Conservation (phyloP, 352 stramenopile species). For the Phytophthora megakarya region DNA sequence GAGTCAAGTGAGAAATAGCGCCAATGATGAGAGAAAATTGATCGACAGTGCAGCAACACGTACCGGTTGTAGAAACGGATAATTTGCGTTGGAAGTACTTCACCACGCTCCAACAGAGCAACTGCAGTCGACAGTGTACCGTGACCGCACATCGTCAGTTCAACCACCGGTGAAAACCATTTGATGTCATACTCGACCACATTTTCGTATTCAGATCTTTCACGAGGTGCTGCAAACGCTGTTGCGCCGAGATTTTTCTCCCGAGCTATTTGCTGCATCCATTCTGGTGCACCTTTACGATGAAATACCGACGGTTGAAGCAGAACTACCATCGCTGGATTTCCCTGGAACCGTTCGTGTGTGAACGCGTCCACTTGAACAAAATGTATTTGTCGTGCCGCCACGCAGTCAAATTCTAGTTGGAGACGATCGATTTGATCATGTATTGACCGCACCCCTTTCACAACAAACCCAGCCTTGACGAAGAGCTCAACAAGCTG, state of each 20-base stretch:
- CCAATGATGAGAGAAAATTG: background rate
- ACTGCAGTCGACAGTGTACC: constrained; percentile 8
- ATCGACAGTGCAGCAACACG: background rate
- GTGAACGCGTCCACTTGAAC: constrained; percentile 12
- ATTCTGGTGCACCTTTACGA: background rate
- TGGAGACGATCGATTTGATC: background rate
- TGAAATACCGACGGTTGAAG: background rate
- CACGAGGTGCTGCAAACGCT: background rate
- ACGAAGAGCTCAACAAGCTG: background rate
- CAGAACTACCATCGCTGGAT: constrained; percentile 5
- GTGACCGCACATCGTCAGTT: constrained; percentile 6
- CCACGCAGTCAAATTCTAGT: background rate
- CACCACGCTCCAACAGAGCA: background rate
- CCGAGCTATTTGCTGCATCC: constrained; percentile 5
- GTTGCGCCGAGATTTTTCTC: constrained; percentile 14
- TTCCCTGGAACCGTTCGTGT: background rate
- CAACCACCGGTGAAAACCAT: constrained; percentile 7
- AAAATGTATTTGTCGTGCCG: background rate
- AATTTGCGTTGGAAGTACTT: constrained; percentile 4
- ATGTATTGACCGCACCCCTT: background rate
- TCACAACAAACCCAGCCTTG: background rate
- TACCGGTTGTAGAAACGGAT: constrained; percentile 11
- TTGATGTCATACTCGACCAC: constrained; percentile 7
- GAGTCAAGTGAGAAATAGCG: background rate
- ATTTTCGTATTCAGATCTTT: background rate